A percentile compares a stretch with the other conserved stretches of the same genome.
Evolutionary conservation across 805 yeast genomes (phyloP).

Genomic region (Lachancea quebecensis): DNA sequence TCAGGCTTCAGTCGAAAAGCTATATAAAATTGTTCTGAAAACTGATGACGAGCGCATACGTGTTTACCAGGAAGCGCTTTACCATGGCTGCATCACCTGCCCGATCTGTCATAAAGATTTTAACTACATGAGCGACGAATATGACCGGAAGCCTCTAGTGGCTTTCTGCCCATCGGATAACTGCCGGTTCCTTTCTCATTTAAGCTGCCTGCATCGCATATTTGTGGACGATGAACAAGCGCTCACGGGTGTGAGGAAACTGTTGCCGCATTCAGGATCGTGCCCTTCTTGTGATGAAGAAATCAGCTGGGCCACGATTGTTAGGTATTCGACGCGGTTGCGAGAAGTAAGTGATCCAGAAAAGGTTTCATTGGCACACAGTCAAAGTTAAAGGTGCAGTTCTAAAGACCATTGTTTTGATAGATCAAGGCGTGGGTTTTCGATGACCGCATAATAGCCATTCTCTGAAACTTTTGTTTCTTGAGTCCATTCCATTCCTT

Average conservation of each 20-base stretch:
- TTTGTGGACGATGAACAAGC: constrained; percentile 16
- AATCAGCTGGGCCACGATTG: constrained; percentile 27
- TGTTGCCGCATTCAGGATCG: constrained; percentile 26
- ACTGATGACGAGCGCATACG: constrained; percentile 12
- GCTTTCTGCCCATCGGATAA: constrained; percentile 30
- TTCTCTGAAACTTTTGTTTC: not conserved
- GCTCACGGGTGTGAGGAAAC: constrained; percentile 9
- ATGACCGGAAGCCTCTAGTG: constrained; percentile 27
- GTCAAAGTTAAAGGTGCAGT: not conserved
- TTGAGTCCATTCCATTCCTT: not conserved
- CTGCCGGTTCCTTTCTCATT: constrained; percentile 34
- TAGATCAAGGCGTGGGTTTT: constrained; percentile 1
- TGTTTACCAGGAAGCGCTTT: constrained; percentile 16
- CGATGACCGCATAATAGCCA: not conserved
- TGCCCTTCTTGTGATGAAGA: constrained; percentile 28
- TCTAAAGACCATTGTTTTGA: constrained; percentile 1
- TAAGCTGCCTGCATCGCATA: constrained; percentile 34
- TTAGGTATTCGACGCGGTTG: constrained; percentile 20
- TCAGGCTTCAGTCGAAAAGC: constrained; percentile 20
- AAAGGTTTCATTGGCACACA: not conserved
- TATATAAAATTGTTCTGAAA: constrained; percentile 17
- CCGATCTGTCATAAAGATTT: constrained; percentile 27
- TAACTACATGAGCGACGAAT: constrained; percentile 33
- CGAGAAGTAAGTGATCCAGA: not conserved
- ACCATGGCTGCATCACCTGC: constrained; percentile 27